A percentile compares a stretch with the other conserved stretches of the same genome.
These are phyloP conservation scores for Penicillium lagena DNA, from an alignment of 495 filamentous ascomycete genomes.

Conservation along the genomic window DNA sequence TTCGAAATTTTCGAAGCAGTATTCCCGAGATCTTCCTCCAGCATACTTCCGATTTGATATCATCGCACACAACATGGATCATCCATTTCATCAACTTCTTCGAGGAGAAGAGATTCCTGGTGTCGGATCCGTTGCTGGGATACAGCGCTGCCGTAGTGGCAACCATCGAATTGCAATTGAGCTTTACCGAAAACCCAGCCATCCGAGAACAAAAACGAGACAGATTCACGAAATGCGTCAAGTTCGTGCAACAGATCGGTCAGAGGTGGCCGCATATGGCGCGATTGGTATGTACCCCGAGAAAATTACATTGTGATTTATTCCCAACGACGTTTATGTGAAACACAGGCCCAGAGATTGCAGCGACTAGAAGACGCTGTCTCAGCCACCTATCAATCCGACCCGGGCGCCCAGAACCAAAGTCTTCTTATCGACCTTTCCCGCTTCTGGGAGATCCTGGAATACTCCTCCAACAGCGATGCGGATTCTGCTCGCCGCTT, in stretches of 20 bases:
- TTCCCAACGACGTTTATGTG: too few relatives aligned
- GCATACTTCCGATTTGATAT: conserved; percentile 40
- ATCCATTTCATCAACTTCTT: conserved; percentile 43
- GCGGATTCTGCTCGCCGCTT: conserved; percentile 30
- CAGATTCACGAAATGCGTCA: conserved; percentile 38
- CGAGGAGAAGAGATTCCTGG: conserved; percentile 32
- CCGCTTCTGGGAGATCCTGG: conserved; percentile 44
- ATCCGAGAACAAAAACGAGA: conserved; percentile 37
- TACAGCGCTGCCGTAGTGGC: conserved; percentile 44
- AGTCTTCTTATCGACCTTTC: conserved; percentile 42
- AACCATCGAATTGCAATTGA: conserved; percentile 44
- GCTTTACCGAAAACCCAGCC: conserved; percentile 31
- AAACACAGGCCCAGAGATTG: conserved; percentile 31
- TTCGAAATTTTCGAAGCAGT: conserved; percentile 38
- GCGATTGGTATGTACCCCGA: conserved; percentile 26
- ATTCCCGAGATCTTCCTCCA: conserved; percentile 47
- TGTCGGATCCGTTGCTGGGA: conserved; percentile 42
- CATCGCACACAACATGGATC: conserved; percentile 42
- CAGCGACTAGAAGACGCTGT: conserved; percentile 38
- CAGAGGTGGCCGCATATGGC: conserved; percentile 42
- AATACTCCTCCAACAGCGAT: conserved; percentile 42
- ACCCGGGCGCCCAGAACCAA: conserved; percentile 32
- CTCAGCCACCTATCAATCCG: conserved; percentile 37
- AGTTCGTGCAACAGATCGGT: conserved; percentile 36
- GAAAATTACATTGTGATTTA: too few relatives aligned